Evolutionary conservation across 2,329 filamentous ascomycete genomes (phyloP).

Genomic region (Furcasterigmium sp.): DNA sequence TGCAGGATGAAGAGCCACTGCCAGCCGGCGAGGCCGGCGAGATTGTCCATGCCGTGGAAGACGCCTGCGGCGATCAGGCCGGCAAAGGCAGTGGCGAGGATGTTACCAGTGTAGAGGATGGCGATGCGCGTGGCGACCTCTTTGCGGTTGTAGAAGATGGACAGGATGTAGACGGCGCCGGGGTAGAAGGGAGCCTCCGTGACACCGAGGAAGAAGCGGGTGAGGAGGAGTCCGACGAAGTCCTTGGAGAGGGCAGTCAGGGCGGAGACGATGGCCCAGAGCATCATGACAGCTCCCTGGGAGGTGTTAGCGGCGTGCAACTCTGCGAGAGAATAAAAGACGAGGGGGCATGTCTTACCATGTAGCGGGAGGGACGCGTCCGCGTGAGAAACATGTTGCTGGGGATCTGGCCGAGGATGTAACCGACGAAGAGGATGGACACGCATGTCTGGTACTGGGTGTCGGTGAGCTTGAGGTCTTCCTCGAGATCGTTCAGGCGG

Average conservation of each 20-base stretch:
- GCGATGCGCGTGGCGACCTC: slow-evolving; percentile 60
- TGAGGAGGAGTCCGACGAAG: slow-evolving; percentile 24
- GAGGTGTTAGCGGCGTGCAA: too few species aligned
- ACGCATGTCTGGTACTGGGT: slow-evolving; percentile 26
- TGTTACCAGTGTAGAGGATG: slow-evolving; percentile 52
- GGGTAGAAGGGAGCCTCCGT: slow-evolving; percentile 22
- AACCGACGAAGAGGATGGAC: slow-evolving; percentile 26
- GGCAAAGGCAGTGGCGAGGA: slow-evolving; percentile 64
- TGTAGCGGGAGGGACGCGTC: slow-evolving; percentile 12
- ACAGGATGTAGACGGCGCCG: slow-evolving; percentile 44
- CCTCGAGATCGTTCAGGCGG: slow-evolving; percentile 15
- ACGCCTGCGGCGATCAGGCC: slow-evolving; percentile 61
- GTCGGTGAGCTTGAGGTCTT: slow-evolving; percentile 14
- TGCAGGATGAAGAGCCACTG: slow-evolving; percentile 37
- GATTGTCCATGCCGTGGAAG: slow-evolving; percentile 46
- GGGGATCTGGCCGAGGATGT: slow-evolving; percentile 14
- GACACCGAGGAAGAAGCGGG: slow-evolving; percentile 28
- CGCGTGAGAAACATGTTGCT: slow-evolving; percentile 13
- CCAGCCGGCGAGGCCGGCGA: slow-evolving; percentile 30
- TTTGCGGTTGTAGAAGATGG: slow-evolving; percentile 59
- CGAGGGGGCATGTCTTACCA: slow-evolving; percentile 1
- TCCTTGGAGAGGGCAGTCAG: slow-evolving; percentile 26
- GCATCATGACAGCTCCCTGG: slow-evolving; percentile 13
- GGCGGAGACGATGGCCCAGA: slow-evolving; percentile 12
- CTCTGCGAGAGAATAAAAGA: neutral